Percentiles rank a stretch among this genome's conserved stretches.
These are phyloP conservation scores for Trichoderma parareesei DNA, from an alignment of 495 filamentous ascomycete species.

Conservation along the genomic window DNA sequence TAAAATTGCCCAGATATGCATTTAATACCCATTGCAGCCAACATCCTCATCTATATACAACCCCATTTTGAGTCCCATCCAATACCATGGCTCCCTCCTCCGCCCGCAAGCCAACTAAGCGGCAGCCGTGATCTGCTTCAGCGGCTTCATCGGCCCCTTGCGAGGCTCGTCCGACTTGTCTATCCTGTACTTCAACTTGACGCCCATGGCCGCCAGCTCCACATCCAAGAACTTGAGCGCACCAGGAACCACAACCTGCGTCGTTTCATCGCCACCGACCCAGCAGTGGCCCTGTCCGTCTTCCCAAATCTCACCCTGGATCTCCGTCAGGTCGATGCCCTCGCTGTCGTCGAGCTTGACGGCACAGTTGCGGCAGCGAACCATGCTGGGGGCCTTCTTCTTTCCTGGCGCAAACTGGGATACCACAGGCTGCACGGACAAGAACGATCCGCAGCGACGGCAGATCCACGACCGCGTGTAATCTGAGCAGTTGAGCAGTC, in stretches of 20 bases:
- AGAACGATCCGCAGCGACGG: conserved; percentile 75
- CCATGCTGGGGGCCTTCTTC: conserved; percentile 40
- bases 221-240: conserved; percentile 91
- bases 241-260: conserved; percentile 83
- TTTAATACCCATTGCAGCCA: background rate
- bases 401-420: conserved; percentile 55
- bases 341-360: conserved; percentile 45
- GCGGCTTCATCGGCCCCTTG: conserved; percentile 31
- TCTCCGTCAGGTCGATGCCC: conserved; percentile 49
- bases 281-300: conserved; percentile 75
- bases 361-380: conserved; percentile 81
- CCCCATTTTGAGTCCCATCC: conserved; percentile 3
- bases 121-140: conserved; percentile 14
- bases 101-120: background rate
- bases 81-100: background rate
- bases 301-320: conserved; percentile 75
- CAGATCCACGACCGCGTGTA: conserved; percentile 84
- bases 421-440: conserved; percentile 72
- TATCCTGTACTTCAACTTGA: conserved; percentile 82
- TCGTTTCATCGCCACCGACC: conserved; percentile 83
- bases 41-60: background rate
- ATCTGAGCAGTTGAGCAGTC: conserved; percentile 93
- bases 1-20: conserved; percentile 5
- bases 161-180: conserved; percentile 44
- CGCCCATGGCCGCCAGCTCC: conserved; percentile 88